phyloP scores from a whole-genome alignment of 1,139 yeast species.

The Scheffersomyces quercinus region DNA sequence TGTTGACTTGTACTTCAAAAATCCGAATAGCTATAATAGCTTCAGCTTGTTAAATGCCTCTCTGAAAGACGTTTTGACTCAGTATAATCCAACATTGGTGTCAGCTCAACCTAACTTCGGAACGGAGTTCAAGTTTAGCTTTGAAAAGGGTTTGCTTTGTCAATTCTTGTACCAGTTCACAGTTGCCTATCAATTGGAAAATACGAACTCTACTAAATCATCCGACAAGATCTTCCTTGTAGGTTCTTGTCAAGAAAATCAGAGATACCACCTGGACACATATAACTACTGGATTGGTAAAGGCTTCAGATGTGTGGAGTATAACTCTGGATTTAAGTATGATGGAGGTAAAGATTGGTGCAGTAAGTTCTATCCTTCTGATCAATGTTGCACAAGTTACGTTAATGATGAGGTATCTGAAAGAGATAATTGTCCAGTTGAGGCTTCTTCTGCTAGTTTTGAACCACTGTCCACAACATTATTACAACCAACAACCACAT shows the following conservation, averaged over 20 bases:
- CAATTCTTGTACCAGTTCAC: conserved; percentile 21
- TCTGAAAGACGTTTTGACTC: conserved; percentile 13
- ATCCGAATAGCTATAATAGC: conserved; percentile 13
- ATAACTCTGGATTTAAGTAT: conserved; percentile 20
- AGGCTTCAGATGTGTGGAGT: conserved; percentile 22
- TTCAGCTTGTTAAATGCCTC: conserved; percentile 18
- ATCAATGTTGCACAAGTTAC: conserved; percentile 16
- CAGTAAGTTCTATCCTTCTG: conserved; percentile 15
- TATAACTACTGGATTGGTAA: conserved; percentile 12
- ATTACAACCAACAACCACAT: no score
- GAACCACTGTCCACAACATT: no score
- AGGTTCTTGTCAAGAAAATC: conserved; percentile 19
- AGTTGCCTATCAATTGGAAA: conserved; percentile 18
- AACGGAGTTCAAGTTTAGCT: conserved; percentile 19
- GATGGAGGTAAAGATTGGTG: conserved; percentile 25
- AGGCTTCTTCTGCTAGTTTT: neutral
- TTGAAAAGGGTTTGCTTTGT: conserved; percentile 19
- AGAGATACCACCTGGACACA: conserved; percentile 15
- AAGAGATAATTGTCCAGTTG: conserved; percentile 18
- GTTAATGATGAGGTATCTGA: conserved; percentile 14
- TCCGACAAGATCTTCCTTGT: conserved; percentile 22
- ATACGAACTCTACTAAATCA: conserved; percentile 9
- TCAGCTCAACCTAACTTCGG: conserved; percentile 19
- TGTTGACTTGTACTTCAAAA: conserved; percentile 19
- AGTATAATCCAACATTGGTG: conserved; percentile 18